Evolutionary conservation across 192 early-diverging fungal genomes (phyloP).

Genomic region (Chytriomyces sp.): DNA sequence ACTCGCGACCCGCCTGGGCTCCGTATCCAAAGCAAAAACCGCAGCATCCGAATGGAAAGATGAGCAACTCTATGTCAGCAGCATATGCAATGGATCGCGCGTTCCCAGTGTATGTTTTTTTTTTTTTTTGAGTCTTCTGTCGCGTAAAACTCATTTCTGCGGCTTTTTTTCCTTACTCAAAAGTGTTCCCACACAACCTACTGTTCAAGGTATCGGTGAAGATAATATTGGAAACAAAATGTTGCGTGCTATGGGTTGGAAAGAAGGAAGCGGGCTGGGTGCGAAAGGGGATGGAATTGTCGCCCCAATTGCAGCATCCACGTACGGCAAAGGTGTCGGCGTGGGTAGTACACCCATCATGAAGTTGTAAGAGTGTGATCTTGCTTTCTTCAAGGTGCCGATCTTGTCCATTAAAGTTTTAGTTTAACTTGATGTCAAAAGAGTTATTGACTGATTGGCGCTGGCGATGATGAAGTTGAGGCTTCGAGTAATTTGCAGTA

Average conservation of each 20-base stretch:
- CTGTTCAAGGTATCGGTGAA: conserved; percentile 44
- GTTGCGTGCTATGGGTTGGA: conserved; percentile 73
- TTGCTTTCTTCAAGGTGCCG: too few relatives aligned
- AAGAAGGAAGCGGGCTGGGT: conserved; percentile 57
- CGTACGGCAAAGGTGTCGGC: conserved; percentile 28
- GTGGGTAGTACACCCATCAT: conserved; percentile 19
- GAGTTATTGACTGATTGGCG: too few relatives aligned
- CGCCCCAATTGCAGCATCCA: conserved; percentile 21
- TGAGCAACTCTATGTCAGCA: conserved; percentile 1
- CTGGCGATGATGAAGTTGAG: too few relatives aligned
- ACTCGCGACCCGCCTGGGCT: neutral
- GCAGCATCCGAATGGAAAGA: neutral
- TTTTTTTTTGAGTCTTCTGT: too few relatives aligned
- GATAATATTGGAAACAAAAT: conserved; percentile 68
- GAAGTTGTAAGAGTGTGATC: neutral
- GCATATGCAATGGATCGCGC: conserved; percentile 24
- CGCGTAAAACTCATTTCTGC: neutral
- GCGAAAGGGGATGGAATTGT: conserved; percentile 56
- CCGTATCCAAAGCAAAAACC: neutral
- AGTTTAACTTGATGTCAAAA: too few relatives aligned
- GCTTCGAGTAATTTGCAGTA: too few relatives aligned
- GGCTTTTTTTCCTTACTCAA: neutral
- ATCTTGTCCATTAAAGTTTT: too few relatives aligned
- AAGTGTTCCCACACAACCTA: conserved; percentile 16
- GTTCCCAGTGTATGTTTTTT: conserved; percentile 16